A percentile compares a stretch with the other conserved stretches of the same genome.
phyloP scores from a whole-genome alignment of 2,329 filamentous ascomycete genomes.

The Aspergillus arachidicola region DNA sequence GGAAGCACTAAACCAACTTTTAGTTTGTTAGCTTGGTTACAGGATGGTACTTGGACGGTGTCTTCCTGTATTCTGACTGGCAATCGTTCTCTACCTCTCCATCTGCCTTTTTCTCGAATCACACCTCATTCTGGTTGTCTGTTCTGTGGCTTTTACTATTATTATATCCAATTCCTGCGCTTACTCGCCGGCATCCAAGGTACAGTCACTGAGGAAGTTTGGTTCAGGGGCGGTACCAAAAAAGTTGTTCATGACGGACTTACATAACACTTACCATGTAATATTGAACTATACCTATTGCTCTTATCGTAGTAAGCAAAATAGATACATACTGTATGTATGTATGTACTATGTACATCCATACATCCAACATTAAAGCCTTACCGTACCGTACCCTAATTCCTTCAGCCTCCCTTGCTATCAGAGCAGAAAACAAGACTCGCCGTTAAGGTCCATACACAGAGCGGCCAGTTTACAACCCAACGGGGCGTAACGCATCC shows the following conservation, averaged over 20 bases:
- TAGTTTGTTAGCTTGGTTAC: background rate
- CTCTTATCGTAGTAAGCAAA: background rate
- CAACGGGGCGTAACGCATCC: background rate
- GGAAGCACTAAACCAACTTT: background rate
- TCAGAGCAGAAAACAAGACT: background rate
- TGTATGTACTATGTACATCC: background rate
- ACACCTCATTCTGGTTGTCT: background rate
- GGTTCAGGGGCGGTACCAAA: conserved; percentile 4
- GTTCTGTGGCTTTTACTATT: background rate
- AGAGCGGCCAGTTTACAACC: background rate
- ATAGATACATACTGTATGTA: background rate
- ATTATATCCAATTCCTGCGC: background rate
- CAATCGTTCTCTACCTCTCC: background rate
- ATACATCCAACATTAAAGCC: background rate
- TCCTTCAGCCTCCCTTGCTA: background rate
- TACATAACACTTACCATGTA: background rate
- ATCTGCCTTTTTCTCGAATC: background rate
- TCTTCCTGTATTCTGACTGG: background rate
- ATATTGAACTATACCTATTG: background rate
- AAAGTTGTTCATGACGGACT: background rate
- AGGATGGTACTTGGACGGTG: background rate
- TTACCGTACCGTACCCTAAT: background rate
- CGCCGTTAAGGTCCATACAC: background rate
- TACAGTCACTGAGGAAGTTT: background rate
- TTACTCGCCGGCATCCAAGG: conserved; percentile 2